Evolutionary conservation across 768 basidiomycete genomes (phyloP).

Genomic region (Lactarius sanguifluus): DNA sequence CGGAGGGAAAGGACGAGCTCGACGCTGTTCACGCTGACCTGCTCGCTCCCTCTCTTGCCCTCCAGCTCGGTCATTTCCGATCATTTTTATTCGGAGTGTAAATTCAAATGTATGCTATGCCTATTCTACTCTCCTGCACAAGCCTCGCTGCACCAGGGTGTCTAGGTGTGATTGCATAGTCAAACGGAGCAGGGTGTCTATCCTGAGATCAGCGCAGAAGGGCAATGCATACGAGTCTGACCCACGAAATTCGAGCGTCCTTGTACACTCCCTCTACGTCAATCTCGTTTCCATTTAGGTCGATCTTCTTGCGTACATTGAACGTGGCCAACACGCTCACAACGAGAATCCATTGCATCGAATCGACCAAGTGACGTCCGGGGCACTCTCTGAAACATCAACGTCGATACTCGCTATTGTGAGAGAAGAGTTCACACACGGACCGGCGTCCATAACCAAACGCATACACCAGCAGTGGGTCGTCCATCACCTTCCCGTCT

Average conservation of each 20-base stretch:
- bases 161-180: not conserved
- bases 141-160: not conserved
- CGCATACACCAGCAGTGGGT: slow-evolving; percentile 12
- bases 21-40: too few relatives aligned
- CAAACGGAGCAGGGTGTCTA: slow-evolving; percentile 13
- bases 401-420: not conserved
- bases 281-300: slow-evolving; percentile 16
- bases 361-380: slow-evolving; percentile 29
- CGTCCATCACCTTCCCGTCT: slow-evolving; percentile 13
- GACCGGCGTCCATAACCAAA: slow-evolving; percentile 22
- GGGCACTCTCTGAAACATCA: slow-evolving; percentile 25
- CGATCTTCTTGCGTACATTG: slow-evolving; percentile 11
- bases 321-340: slow-evolving; percentile 13
- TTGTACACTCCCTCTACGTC: not conserved
- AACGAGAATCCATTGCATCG: slow-evolving; percentile 27
- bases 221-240: not conserved
- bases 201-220: not conserved
- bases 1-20: not conserved
- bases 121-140: not conserved
- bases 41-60: too few relatives aligned
- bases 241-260: slow-evolving; percentile 10
- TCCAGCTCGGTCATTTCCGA: not conserved
- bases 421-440: not conserved
- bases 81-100: slow-evolving; percentile 16
- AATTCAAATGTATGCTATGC: not conserved